Base-by-base conservation (phyloP, 306 rosid genomes). In the Clitoria ternatea region DNA sequence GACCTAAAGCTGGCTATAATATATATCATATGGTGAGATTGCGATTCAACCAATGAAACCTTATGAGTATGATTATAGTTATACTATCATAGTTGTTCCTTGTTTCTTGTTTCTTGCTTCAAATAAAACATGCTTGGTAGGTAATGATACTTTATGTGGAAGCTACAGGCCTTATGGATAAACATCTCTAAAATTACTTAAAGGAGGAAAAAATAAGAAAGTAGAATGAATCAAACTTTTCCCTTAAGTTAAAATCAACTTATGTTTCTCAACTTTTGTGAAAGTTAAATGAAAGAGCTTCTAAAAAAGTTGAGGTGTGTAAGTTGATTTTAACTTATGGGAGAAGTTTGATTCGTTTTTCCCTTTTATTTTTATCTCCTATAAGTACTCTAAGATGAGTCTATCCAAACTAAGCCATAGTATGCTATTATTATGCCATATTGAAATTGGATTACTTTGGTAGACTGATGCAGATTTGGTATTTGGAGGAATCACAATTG, bases 401-500 rank as follows among this genome's bases (percentile, higher is more conserved):
- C n/a, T n/a, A n/a, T n/a, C n/a, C n/a, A n/a, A n/a, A n/a, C n/a
- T 53, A 33, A 18, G 47, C 71, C 42, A 60, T 60, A 22, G 57
- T 44, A 59, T 29, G 47, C 17, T 30, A 12, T 49, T 36, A 12
- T 56, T 54, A 3, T 32, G 15, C 23, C 36, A 22, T 36, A 14
- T 56, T 83, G 36, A 71, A 61, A 30, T 29, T 49, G 6, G 18
- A 47, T 17, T 61, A 48, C 70, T 84, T 83, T 73, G 65, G 79
- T 86, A 92, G 96, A 74, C 69, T 26, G 60, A 79, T 80, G 96
- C 98, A 36, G 98, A 92, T 83, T 15, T 89, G 87, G 65, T 90
- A 24, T 90, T 90, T 61, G 98, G 98, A 78, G 98, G 98, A 70
- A 40, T 92, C 57, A 88, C 96, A 18, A 66, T 90, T 52, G 84